Evolutionary conservation across 176 grass and related monocot species (phyloP), one percentile per base, ranked within the genome.

Genomic region (Oryza officinalis): DNA sequence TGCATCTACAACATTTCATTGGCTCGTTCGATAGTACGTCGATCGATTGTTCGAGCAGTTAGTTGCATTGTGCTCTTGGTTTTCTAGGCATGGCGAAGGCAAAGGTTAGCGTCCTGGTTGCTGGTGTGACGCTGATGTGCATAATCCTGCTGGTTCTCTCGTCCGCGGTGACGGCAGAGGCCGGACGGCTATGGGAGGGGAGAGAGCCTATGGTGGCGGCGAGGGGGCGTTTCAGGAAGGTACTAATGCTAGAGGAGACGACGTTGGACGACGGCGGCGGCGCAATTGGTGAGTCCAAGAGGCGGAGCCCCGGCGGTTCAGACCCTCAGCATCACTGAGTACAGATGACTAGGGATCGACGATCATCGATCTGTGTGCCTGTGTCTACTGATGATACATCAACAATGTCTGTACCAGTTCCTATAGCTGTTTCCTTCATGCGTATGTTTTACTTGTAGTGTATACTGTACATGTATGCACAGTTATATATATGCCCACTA

Each of bases 281-380:
- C 31, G 81, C 12, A 11, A 25, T 74, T 17, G 78, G 22, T 63
- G 65, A 76, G 79, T 85, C 80, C 1, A 90, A 92, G 91, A 80
- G 91, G 87, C 80, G 7, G n/a, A 92, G 87, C 73, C 91, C 91
- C 4, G 84, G 87, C 9, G 91, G 91, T 12, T 81, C 91, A 14
- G 91, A 92, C 2, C 91, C 91, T 35, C 87, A 90, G 87, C 91
- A 92, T 63, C 91, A 92, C 41, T 89, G 63, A 85, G 2, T 4
- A 61, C 7, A 8, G 57, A 61, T 41, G 9, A 35, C 33, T 30
- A 30, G 28, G 4, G 33, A 35, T 35, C 5, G 50, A 22, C 50
- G 50, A 6, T 22, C 52, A n/a, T 13, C 32, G 32, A 32, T 38
- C 1, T 57, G 12, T 8, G 52, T 10, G 9, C 8, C 18, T 57